These are phyloP conservation scores for Colletotrichum sp. DNA, from an alignment of 2,329 filamentous ascomycete genomes.

Conservation along the genomic window DNA sequence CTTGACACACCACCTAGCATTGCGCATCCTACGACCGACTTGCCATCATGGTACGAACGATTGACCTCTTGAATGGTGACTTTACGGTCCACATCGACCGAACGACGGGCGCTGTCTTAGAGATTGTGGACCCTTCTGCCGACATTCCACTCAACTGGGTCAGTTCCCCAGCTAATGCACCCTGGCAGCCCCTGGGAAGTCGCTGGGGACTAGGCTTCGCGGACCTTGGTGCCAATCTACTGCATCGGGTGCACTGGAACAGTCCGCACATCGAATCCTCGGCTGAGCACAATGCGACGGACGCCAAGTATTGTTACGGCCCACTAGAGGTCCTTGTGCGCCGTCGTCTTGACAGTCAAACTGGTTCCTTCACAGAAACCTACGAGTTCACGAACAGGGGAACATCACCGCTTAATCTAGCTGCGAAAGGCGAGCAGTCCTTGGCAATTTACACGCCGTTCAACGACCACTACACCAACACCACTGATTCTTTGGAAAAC, in stretches of 20 bases:
- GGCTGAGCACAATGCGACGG: neutral
- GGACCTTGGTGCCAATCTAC: neutral
- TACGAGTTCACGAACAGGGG: constrained; percentile 12
- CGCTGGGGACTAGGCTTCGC: constrained; percentile 17
- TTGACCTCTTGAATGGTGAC: constrained; percentile 4
- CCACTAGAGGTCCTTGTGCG: constrained; percentile 1
- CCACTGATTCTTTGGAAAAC: neutral
- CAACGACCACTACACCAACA: constrained; percentile 22
- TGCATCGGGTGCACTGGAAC: constrained; percentile 16
- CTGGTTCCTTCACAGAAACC: constrained; percentile 2
- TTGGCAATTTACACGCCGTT: constrained; percentile 18
- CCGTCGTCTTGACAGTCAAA: neutral
- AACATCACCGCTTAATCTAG: neutral
- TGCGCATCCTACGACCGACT: too few relatives aligned
- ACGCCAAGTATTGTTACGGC: neutral
- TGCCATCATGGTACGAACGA: constrained; percentile 1
- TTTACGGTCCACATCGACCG: constrained; percentile 6
- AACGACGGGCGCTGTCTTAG: constrained; percentile 4
- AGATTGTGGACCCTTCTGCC: neutral
- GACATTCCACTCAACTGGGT: constrained; percentile 14
- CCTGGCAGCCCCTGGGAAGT: constrained; percentile 19
- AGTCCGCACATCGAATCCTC: neutral
- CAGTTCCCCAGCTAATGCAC: constrained; percentile 13
- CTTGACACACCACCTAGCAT: neutral
- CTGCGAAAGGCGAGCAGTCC: neutral